Evolutionary conservation across 2,329 filamentous ascomycete genomes (phyloP).

Genomic region (Penicillium sp.): DNA sequence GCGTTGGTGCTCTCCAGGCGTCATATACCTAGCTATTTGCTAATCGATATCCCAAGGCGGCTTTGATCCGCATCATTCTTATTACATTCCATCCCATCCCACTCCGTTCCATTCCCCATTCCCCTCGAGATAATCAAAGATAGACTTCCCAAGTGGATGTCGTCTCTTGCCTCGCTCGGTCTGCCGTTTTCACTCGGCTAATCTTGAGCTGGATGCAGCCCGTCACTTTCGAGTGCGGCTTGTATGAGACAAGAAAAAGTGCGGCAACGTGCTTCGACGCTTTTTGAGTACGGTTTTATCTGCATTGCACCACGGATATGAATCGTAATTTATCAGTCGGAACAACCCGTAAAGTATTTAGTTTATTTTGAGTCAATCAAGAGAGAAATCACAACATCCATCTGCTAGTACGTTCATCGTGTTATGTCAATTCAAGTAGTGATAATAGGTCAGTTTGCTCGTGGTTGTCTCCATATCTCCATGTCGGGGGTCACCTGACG

Average conservation of each 20-base stretch:
- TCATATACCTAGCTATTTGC: conserved; percentile 28
- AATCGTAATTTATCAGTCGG: conserved; percentile 53
- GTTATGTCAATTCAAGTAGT: too few species aligned
- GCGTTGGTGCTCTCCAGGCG: conserved; percentile 29
- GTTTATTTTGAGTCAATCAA: neutral
- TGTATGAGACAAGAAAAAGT: conserved; percentile 54
- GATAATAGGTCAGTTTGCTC: too few species aligned
- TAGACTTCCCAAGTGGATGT: conserved; percentile 6
- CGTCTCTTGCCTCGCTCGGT: conserved; percentile 59
- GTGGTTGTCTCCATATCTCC: too few species aligned
- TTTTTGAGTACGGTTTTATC: conserved; percentile 57
- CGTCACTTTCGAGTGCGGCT: conserved; percentile 20
- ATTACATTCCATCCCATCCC: neutral
- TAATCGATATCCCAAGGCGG: conserved; percentile 25
- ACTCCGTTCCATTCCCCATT: neutral
- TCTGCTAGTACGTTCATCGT: too few species aligned
- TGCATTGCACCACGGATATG: conserved; percentile 37
- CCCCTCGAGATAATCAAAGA: neutral
- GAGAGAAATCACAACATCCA: too few species aligned
- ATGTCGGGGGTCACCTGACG: neutral
- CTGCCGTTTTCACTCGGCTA: conserved; percentile 37
- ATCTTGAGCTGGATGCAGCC: conserved; percentile 49
- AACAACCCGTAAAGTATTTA: conserved; percentile 30
- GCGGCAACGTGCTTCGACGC: conserved; percentile 39
- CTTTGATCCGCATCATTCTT: conserved; percentile 11